Evolutionary conservation across 495 filamentous ascomycete genomes (phyloP), one percentile per base, ranked within the genome.

Genomic region (Talaromyces nanjingensis): DNA sequence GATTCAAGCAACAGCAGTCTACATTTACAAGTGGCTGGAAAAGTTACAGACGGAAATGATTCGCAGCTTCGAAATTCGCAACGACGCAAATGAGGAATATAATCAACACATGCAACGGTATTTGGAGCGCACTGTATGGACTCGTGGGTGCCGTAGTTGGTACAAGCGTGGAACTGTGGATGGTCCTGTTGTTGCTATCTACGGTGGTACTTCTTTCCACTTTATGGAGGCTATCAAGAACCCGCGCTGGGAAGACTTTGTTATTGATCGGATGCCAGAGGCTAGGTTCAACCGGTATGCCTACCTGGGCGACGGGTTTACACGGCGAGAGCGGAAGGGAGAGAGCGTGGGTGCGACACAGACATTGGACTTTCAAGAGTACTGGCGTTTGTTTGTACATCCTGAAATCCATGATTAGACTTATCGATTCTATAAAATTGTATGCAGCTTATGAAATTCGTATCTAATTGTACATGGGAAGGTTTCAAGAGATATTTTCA

Each of bases 151-250:
- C 64, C 69, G 74, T 3, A 77, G 73, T 1, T 80, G 78, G 78
- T 81, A 80, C 68, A 81, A 80, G 64, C 79, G 74, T 70, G 63
- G 69, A 6, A 65, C 55, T 3, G 54, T 61, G 2, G 65, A 68
- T 27, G 67, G 68, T 1, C 34, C 64, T n/a, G 63, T 71, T 0
- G 65, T 66, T 18, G 77, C 79, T 22, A 64, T 74, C 39, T 73
- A 71, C 66, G 70, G 72, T 2, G 73, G 74, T 6, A 67, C 71
- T 31, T 70, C 72, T 4, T 67, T 81, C 7, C 79, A 83, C 63
- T 86, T 80, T 67, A 78, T 84, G 55, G 79, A 87, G 57, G 74
- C 77, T 2, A 58, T 86, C 29, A 71, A 74, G 49, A 68, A 74
- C 42, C 72, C 78, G 1, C 73, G 82, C 1, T 71, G 67, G 34